Evolutionary conservation across 2,329 filamentous ascomycete genomes (phyloP), one percentile per base, ranked within the genome.

Genomic region (Dendryphion nanum): DNA sequence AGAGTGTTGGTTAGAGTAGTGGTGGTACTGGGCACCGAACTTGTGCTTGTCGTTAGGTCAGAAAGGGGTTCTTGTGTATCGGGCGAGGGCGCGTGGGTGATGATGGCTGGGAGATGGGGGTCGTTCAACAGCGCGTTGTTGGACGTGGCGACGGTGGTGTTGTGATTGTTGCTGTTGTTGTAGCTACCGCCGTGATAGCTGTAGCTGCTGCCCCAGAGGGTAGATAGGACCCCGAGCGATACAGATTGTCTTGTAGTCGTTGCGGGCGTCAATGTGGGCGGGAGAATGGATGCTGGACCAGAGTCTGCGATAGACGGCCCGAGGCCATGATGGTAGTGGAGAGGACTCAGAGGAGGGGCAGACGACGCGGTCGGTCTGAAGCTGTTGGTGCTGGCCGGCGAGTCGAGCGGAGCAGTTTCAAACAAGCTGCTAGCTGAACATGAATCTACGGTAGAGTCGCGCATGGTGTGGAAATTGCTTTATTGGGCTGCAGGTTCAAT

Each of bases 401-500:
- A 15, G 35, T 21, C 30, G 35, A 29, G n/a, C 26, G 32, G 34
- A 37, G 45, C 46, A 51, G 50, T 52, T 48, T 56, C 51, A 41
- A 44, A 35, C 36, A 41, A 45, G 47, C 51, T 50, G 51, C 44
- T 46, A 45, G 53, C 47, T 37, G 51, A 42, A 42, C 47, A 48
- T 48, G 50, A 52, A 46, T 49, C 44, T 45, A 49, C 43, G 36
- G 45, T 46, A 48, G 49, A 44, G 45, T 56, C 50, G 50, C 50
- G 50, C 48, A 43, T 57, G 63, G 63, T 54, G 59, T 64, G 51
- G 46, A 31, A 45, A 44, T 55, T 35, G 48, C 41, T 55, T 54
- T 55, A 48, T 50, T 59, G 53, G 55, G 56, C 57, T 61, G 47
- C 59, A 61, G 50, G 53, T n/a, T 60, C 56, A 59, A 57, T 64